A percentile compares a stretch with the other conserved stretches of the same genome.
These are phyloP conservation scores for Barnettozyma vustinii DNA, from an alignment of 805 yeast species.

Conservation along the genomic window DNA sequence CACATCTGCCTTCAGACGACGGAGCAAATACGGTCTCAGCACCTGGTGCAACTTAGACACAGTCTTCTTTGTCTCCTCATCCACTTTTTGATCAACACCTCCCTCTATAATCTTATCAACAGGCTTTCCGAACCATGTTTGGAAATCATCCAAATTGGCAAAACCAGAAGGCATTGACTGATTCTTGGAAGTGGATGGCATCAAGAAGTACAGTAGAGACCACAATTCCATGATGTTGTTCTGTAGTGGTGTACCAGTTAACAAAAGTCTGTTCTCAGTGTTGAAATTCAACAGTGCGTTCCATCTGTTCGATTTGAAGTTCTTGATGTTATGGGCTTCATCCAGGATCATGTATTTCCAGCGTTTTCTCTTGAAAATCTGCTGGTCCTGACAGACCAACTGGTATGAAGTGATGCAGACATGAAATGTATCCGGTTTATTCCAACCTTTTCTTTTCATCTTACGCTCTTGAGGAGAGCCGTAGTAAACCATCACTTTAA, in stretches of 20 bases:
- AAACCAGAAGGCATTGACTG: constrained; percentile 85
- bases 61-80: constrained; percentile 75
- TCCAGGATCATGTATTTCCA: constrained; percentile 98
- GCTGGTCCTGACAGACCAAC: constrained; percentile 95
- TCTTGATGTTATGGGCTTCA: constrained; percentile 97
- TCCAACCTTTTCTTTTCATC: constrained; percentile 96
- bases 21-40: constrained; percentile 81
- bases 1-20: constrained; percentile 93
- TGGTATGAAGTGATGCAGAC: constrained; percentile 97
- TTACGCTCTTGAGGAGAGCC: constrained; percentile 97
- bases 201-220: constrained; percentile 89
- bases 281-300: constrained; percentile 91
- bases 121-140: constrained; percentile 98
- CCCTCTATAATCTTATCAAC: constrained; percentile 89
- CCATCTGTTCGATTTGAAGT: constrained; percentile 96
- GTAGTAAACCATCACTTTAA: constrained; percentile 89
- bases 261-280: constrained; percentile 76
- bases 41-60: constrained; percentile 90
- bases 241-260: constrained; percentile 97
- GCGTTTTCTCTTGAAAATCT: constrained; percentile 81
- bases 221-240: constrained; percentile 92
- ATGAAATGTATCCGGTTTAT: constrained; percentile 91
- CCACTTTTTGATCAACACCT: constrained; percentile 47
- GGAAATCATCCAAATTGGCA: constrained; percentile 93
- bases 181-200: constrained; percentile 79